Conservation (phyloP, 2,329 filamentous ascomycete species). For the Trichoderma sp. region DNA sequence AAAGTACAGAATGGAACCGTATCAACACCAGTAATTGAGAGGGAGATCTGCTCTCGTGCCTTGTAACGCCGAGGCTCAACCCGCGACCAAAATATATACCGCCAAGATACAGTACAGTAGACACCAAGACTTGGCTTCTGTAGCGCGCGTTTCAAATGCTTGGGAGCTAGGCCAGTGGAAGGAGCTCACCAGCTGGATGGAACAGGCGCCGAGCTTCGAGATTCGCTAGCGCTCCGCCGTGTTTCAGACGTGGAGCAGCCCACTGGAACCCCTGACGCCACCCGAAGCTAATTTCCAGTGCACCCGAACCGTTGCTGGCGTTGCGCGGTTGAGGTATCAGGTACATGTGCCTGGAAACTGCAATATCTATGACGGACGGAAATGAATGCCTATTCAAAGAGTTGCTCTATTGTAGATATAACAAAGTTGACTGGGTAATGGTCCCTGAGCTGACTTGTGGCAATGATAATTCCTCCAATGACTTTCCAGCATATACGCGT, state of each 20-base stretch:
- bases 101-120: too few relatives aligned
- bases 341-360: neutral
- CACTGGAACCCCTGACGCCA: conserved; percentile 21
- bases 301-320: conserved; percentile 10
- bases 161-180: conserved; percentile 16
- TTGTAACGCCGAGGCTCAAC: neutral
- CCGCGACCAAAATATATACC: neutral
- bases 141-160: conserved; percentile 26
- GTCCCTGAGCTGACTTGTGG: neutral
- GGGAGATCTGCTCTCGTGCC: neutral
- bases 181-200: conserved; percentile 18
- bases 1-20: neutral
- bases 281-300: conserved; percentile 26
- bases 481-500: neutral
- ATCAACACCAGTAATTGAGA: neutral
- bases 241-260: conserved; percentile 19
- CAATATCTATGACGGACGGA: neutral
- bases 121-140: neutral
- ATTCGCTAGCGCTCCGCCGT: conserved; percentile 18
- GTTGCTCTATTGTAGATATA: neutral
- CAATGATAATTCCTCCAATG: neutral
- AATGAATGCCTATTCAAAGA: neutral
- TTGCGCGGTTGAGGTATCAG: neutral
- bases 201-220: conserved; percentile 23
- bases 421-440: neutral